Base-by-base conservation (phyloP, 805 yeast species). In the Metschnikowia rubicola region DNA sequence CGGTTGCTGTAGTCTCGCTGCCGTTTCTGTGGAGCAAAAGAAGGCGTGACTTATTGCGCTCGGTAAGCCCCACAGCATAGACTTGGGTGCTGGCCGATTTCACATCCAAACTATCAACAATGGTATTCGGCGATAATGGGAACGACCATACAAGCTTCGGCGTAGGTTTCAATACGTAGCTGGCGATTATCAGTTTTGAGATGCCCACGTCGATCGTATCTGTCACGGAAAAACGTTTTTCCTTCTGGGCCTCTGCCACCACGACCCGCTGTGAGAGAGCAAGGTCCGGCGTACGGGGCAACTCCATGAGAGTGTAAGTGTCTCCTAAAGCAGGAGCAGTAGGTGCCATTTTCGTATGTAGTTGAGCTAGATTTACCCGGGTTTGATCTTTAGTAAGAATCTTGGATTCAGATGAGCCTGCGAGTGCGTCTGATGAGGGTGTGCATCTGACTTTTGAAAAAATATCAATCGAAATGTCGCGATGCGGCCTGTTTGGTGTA, bases 131-230 rank as follows among this genome's bases (percentile, higher is more conserved):
- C 15, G 79, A 69, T 39, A 79, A 65, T 17, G 83, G 75, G 55
- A 71, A 68, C 3, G 82, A 75, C 83, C 83, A 79, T 35, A 73
- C 64, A 60, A 79, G 63, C 50, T 74, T 77, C n/a, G 84, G 84
- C 11, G 81, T 70, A 13, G 84, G 84, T 54, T 70, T 75, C 43
- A 77, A 71, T 32, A 79, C 65, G 56, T 73, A 78, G 33, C 78
- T 70, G 30, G 80, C 77, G 35, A 79, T 66, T 53, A 71, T 73
- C 34, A 82, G 78, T 42, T 79, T 80, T 47, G 79, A 73, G 39
- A 79, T 70, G n/a, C 78, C 82, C 40, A 79, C 55, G 55, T 79
- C 81, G 48, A 79, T 66, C 33, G 70, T 58, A 15, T 66, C 66
- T 30, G 61, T 48, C 12, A 54, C 51, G 17, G 35, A 39, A 32